Percentiles rank a stretch among this genome's conserved stretches.
Conservation (phyloP, 805 yeast species). For the Grigorovia transvaalensis region DNA sequence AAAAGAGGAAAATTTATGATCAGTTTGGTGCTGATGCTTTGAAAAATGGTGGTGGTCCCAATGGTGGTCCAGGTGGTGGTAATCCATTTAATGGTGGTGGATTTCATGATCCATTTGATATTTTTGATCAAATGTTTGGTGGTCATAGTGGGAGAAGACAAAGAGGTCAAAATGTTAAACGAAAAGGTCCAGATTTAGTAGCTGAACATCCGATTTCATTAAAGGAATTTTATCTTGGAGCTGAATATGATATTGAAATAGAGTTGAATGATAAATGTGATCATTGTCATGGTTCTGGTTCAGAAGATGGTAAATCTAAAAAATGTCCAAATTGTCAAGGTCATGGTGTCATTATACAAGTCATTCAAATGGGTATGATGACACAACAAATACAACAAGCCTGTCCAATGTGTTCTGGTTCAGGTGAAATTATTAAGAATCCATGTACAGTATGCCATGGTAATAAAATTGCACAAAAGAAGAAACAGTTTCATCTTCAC, state of each 20-base stretch:
- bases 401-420: slow-evolving; percentile 75
- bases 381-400: slow-evolving; percentile 69
- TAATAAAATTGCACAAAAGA: slow-evolving; percentile 44
- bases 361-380: slow-evolving; percentile 80
- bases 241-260: slow-evolving; percentile 45
- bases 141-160: slow-evolving; percentile 29
- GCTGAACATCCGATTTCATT: slow-evolving; percentile 48
- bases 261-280: slow-evolving; percentile 68
- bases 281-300: slow-evolving; percentile 75
- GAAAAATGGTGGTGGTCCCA: slow-evolving; percentile 46
- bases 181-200: slow-evolving; percentile 53
- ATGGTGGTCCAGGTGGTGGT: slow-evolving; percentile 30
- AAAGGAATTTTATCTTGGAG: slow-evolving; percentile 64
- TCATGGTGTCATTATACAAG: slow-evolving; percentile 52
- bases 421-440: slow-evolving; percentile 55
- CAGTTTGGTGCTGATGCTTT: slow-evolving; percentile 68
- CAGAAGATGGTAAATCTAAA: slow-evolving; percentile 63
- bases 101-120: slow-evolving; percentile 29
- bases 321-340: slow-evolving; percentile 68
- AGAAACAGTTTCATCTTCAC: slow-evolving; percentile 48
- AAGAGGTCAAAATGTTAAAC: slow-evolving; percentile 30
- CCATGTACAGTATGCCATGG: slow-evolving; percentile 69
- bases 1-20: slow-evolving; percentile 62
- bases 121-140: slow-evolving; percentile 28
- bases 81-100: slow-evolving; percentile 28